A percentile compares a stretch with the other conserved stretches of the same genome.
Evolutionary conservation across 2,329 filamentous ascomycete genomes (phyloP).

Genomic region (Penicillium hesseltinei): DNA sequence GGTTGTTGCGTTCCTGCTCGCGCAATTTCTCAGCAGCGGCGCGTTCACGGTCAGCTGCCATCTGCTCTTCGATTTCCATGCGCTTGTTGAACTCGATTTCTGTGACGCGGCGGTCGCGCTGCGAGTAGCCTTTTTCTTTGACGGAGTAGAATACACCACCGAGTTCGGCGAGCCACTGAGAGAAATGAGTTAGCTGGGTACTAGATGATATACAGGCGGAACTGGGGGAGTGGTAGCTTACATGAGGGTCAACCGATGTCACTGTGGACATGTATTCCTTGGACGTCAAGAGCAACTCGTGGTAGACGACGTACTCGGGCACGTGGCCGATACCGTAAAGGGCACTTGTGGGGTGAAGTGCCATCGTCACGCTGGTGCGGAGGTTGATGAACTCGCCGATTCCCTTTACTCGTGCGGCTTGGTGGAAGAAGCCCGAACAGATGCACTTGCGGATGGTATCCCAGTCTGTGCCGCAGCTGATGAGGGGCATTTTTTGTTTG

Average conservation of each 20-base stretch:
- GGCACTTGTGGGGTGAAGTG: slow-evolving; percentile 89
- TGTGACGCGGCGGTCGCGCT: slow-evolving; percentile 77
- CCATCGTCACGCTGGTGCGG: slow-evolving; percentile 88
- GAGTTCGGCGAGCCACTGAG: slow-evolving; percentile 82
- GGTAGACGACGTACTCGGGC: slow-evolving; percentile 96
- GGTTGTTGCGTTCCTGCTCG: slow-evolving; percentile 38
- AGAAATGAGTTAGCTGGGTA: slow-evolving; percentile 4
- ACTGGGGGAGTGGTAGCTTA: slow-evolving; percentile 29
- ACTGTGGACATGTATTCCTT: slow-evolving; percentile 99
- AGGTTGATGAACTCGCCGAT: slow-evolving; percentile 97
- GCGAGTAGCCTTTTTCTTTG: slow-evolving; percentile 95
- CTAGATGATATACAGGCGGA: background rate
- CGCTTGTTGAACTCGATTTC: slow-evolving; percentile 90
- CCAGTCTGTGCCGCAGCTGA: slow-evolving; percentile 94
- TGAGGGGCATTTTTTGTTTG: slow-evolving; percentile 83
- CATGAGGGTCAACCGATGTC: slow-evolving; percentile 87
- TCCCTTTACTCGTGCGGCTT: slow-evolving; percentile 92
- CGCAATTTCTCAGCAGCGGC: slow-evolving; percentile 42
- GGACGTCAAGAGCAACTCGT: slow-evolving; percentile 92
- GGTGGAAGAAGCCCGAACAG: slow-evolving; percentile 96
- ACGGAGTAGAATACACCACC: slow-evolving; percentile 96
- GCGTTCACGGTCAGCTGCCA: slow-evolving; percentile 76
- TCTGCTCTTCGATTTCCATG: slow-evolving; percentile 90
- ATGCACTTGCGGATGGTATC: slow-evolving; percentile 94
- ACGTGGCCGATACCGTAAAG: slow-evolving; percentile 90